A percentile compares a stretch with the other conserved stretches of the same genome.
Conservation (phyloP, 495 filamentous ascomycete species). For the Podospora tetraspora region DNA sequence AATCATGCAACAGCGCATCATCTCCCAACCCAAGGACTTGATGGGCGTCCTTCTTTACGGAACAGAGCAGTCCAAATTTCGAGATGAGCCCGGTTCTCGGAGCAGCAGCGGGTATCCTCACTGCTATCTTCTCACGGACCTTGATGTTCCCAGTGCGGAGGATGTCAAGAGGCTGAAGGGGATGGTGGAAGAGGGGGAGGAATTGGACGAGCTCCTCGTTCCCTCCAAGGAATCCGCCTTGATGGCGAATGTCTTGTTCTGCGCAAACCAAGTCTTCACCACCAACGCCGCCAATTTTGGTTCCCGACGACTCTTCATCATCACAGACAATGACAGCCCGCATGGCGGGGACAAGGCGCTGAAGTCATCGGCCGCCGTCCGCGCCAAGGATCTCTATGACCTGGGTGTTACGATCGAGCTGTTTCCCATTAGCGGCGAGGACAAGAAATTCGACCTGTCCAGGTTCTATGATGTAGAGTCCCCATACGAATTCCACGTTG, state of each 20-base stretch:
- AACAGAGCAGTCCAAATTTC: conserved; percentile 79
- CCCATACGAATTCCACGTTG: background rate
- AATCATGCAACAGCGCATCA: conserved; percentile 96
- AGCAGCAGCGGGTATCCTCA: conserved; percentile 71
- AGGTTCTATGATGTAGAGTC: conserved; percentile 84
- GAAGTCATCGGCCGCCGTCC: conserved; percentile 70
- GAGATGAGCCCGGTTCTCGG: conserved; percentile 56
- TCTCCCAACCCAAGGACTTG: conserved; percentile 94
- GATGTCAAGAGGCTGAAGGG: conserved; percentile 76
- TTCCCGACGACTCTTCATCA: conserved; percentile 85
- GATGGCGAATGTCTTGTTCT: conserved; percentile 90
- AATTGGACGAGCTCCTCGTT: conserved; percentile 62
- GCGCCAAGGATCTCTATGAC: conserved; percentile 94
- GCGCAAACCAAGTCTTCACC: conserved; percentile 94
- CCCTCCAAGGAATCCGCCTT: conserved; percentile 64
- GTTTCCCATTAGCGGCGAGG: conserved; percentile 77
- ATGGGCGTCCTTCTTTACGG: conserved; percentile 95
- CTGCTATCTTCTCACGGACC: conserved; percentile 86
- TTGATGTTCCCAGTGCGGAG: conserved; percentile 78
- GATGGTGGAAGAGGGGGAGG: conserved; percentile 66
- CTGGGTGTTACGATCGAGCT: conserved; percentile 89
- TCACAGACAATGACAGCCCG: conserved; percentile 92
- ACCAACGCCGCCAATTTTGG: conserved; percentile 92
- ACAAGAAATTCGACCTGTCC: conserved; percentile 70
- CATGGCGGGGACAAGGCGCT: conserved; percentile 64